These are phyloP conservation scores for Ceratocystis papillata DNA, from an alignment of 2,329 filamentous ascomycete species.

Conservation along the genomic window DNA sequence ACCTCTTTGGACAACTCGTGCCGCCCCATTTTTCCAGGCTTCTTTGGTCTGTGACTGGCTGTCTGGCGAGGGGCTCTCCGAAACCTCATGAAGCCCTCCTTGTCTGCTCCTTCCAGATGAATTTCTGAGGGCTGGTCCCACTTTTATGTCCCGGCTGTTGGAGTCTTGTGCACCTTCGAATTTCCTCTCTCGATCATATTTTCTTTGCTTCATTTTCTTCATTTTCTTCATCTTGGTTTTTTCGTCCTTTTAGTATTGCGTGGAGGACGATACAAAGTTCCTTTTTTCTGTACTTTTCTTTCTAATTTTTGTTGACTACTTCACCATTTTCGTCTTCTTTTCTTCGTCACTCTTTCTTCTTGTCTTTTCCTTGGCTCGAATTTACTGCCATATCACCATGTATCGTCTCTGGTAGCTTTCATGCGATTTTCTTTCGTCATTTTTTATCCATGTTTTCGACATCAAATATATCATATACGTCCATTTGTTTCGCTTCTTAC, in stretches of 20 bases:
- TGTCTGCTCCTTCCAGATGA: slow-evolving; percentile 8
- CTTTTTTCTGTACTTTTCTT: slow-evolving; percentile 2
- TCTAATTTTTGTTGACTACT: slow-evolving; percentile 1
- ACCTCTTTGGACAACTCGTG: neutral
- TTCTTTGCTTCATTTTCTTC: slow-evolving; percentile 8
- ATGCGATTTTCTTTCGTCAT: slow-evolving; percentile 22
- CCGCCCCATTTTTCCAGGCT: neutral
- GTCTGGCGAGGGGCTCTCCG: neutral
- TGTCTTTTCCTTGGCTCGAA: slow-evolving; percentile 23
- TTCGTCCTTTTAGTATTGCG: neutral
- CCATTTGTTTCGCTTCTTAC: slow-evolving; percentile 26
- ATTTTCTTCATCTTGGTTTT: neutral
- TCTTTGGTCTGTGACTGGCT: slow-evolving; percentile 1
- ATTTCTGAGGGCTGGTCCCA: neutral
- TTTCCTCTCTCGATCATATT: slow-evolving; percentile 24
- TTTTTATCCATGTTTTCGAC: slow-evolving; percentile 23
- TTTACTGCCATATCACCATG: slow-evolving; percentile 18
- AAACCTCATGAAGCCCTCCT: slow-evolving; percentile 10
- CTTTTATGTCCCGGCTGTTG: slow-evolving; percentile 23
- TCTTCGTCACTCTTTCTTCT: slow-evolving; percentile 22
- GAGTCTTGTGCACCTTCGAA: slow-evolving; percentile 25
- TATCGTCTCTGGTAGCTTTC: slow-evolving; percentile 23
- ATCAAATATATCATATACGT: neutral
- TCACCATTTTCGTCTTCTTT: neutral
- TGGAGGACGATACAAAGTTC: neutral